Evolutionary conservation across 2,329 filamentous ascomycete genomes (phyloP).

Genomic region (Aspergillus felis): DNA sequence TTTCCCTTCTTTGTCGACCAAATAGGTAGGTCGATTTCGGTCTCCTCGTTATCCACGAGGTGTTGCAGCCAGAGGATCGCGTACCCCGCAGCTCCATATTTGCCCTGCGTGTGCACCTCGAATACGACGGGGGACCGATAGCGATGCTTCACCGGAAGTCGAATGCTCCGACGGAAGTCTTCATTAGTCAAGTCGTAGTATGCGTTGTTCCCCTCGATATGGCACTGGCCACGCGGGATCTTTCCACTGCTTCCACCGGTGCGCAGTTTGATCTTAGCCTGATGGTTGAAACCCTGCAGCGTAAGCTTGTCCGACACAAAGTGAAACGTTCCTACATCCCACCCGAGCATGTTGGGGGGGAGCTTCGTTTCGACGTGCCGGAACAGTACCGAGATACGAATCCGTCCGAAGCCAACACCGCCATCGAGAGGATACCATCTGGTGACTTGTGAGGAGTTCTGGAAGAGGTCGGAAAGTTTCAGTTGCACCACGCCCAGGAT

Average conservation of each 20-base stretch:
- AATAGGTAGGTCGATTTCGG: slow-evolving; percentile 79
- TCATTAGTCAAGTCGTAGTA: slow-evolving; percentile 55
- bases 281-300: slow-evolving; percentile 58
- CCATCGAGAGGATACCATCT: slow-evolving; percentile 97
- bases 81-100: slow-evolving; percentile 69
- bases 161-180: slow-evolving; percentile 53
- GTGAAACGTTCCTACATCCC: slow-evolving; percentile 94
- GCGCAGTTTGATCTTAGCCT: slow-evolving; percentile 67
- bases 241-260: slow-evolving; percentile 80
- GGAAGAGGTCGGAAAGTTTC: slow-evolving; percentile 80
- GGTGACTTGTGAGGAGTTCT: slow-evolving; percentile 80
- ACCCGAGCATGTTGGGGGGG: slow-evolving; percentile 80
- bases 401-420: slow-evolving; percentile 84
- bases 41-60: slow-evolving; percentile 73
- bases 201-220: slow-evolving; percentile 56
- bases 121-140: slow-evolving; percentile 88
- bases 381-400: slow-evolving; percentile 86
- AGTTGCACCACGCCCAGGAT: slow-evolving; percentile 89
- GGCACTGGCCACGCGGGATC: slow-evolving; percentile 62
- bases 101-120: slow-evolving; percentile 70
- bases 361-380: slow-evolving; percentile 81
- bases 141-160: slow-evolving; percentile 82
- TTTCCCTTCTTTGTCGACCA: slow-evolving; percentile 75
- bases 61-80: slow-evolving; percentile 83
- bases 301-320: slow-evolving; percentile 70